These are phyloP conservation scores for Penicillium sp. DNA, from an alignment of 2,329 filamentous ascomycete genomes.

Conservation along the genomic window DNA sequence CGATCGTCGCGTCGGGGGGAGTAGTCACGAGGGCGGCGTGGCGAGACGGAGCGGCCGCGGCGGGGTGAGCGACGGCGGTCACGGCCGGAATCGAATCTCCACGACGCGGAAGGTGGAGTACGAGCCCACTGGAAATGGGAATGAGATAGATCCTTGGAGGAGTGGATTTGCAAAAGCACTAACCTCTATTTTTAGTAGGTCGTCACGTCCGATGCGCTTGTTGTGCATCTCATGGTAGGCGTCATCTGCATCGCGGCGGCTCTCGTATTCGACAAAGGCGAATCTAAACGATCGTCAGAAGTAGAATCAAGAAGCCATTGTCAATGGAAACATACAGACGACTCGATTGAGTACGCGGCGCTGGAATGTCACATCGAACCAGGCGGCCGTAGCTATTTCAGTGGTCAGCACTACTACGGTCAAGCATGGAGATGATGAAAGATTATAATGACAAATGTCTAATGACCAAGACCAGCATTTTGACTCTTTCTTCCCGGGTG, in stretches of 20 bases:
- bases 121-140: conserved; percentile 77
- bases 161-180: conserved; percentile 23
- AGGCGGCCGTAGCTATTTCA: conserved; percentile 81
- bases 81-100: conserved; percentile 92
- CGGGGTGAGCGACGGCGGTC: conserved; percentile 67
- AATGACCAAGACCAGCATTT: conserved; percentile 8
- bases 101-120: conserved; percentile 94
- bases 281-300: conserved; percentile 54
- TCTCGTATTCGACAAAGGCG: conserved; percentile 98
- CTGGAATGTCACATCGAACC: conserved; percentile 96
- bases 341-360: conserved; percentile 86
- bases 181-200: conserved; percentile 96
- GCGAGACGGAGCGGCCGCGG: conserved; percentile 58
- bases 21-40: conserved; percentile 59
- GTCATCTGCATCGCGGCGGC: conserved; percentile 94
- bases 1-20: conserved; percentile 87
- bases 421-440: not conserved
- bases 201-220: conserved; percentile 93
- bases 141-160: not conserved
- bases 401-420: conserved; percentile 37
- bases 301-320: conserved; percentile 15
- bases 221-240: conserved; percentile 99
- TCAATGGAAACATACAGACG: conserved; percentile 69
- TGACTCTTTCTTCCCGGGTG: not conserved
- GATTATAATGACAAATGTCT: conserved; percentile 15